A percentile compares a stretch with the other conserved stretches of the same genome.
Evolutionary conservation across 306 rosid species (phyloP).

Genomic region (Cicer bijugum): DNA sequence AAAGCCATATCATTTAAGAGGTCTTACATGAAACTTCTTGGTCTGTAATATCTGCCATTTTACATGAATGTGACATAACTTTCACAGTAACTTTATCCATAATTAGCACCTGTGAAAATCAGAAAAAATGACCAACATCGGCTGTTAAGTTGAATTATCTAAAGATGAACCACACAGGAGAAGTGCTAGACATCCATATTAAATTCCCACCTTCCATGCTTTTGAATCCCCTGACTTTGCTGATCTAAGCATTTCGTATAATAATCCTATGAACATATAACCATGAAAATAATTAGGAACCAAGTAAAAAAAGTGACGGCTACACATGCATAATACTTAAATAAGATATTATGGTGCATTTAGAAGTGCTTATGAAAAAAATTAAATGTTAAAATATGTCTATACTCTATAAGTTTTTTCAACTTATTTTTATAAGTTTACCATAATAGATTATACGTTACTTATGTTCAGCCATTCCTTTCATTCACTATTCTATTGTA

Average conservation of each 20-base stretch:
- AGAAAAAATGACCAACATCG: conserved; percentile 1
- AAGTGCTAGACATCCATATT: conserved; percentile 7
- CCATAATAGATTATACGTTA: neutral
- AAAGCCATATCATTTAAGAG: neutral
- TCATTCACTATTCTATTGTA: neutral
- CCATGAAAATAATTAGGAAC: conserved; percentile 26
- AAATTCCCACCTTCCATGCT: conserved; percentile 80
- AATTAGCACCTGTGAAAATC: conserved; percentile 71
- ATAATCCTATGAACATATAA: conserved; percentile 55
- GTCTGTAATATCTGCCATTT: conserved; percentile 97
- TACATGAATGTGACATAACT: conserved; percentile 94
- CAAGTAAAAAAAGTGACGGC: neutral
- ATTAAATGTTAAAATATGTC: neutral
- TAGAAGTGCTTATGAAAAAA: neutral
- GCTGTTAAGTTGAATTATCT: conserved; percentile 19
- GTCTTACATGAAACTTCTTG: conserved; percentile 93
- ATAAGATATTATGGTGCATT: neutral
- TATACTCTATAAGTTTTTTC: neutral
- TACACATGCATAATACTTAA: neutral
- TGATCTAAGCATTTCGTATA: conserved; percentile 88
- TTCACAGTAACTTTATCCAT: conserved; percentile 96
- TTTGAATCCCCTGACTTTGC: conserved; percentile 74
- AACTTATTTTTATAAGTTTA: neutral
- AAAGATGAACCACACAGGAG: neutral
- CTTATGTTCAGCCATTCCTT: neutral